Base-by-base conservation (phyloP, 176 grass and related monocot species). In the Microstegium vimineum region DNA sequence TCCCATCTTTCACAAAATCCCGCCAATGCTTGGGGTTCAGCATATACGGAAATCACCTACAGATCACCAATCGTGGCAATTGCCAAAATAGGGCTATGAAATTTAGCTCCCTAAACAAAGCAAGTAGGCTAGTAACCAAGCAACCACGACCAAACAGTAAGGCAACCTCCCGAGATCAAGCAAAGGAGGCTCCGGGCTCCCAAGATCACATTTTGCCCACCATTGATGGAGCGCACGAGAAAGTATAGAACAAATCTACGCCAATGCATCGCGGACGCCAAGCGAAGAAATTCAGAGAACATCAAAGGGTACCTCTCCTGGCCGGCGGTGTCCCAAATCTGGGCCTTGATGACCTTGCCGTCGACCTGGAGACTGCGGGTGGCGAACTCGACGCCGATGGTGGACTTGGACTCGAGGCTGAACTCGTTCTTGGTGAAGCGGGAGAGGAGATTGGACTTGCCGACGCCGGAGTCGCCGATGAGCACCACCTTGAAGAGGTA, bases 351-450 rank as follows among this genome's bases (percentile, higher is more conserved):
- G 64, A 93, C 88, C 86, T 97, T 97, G 25, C 83, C 88, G 30
- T 97, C 94, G 16, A 93, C 91, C 71, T 84, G 78, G 43, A 97
- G 79, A 56, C 83, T 97, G 80, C 94, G 80, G 3, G 95, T 98
- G 43, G 95, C 95, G 89, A 98, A 98, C 85, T 98, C 95, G 54
- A 98, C 95, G 37, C 92, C 95, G 76, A 98, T 98, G 80, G 95
- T 98, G 82, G 95, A 95, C 64, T 98, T 98, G 52, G 92, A 95
- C 80, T 98, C 92, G 77, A 95, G 92, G 87, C 92, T 93, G 86
- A 98, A 98, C 89, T 95, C 92, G 92, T 98, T 98, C 89, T 91
- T 91, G 63, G 94, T 91, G 89, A 97, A 97, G 78, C 94, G 89
- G 87, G 91, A 97, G 66, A 97, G 91, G 8, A 97, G 91, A 83